Conservation (phyloP, 768 basidiomycete genomes). For the Rhizopogon vulgaris region DNA sequence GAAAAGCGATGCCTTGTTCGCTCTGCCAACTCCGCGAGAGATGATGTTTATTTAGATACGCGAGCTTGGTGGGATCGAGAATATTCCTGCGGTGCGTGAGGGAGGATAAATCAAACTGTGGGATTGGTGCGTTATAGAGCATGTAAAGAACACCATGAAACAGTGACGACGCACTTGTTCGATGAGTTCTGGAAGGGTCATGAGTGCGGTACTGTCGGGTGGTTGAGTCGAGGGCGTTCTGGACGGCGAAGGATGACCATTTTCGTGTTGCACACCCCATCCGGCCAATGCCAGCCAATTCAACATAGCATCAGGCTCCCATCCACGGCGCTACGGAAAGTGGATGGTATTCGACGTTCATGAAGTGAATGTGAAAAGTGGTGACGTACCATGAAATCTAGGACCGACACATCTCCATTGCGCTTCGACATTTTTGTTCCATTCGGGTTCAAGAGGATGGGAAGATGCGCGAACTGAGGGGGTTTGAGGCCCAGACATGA, state of each 20-base stretch:
- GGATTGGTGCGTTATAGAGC: not conserved
- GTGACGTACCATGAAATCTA: constrained; percentile 72
- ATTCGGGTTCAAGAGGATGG: constrained; percentile 83
- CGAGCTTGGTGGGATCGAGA: constrained; percentile 74
- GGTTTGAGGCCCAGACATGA: constrained; percentile 61
- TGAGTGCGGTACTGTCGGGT: constrained; percentile 60
- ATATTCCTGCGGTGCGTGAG: constrained; percentile 82
- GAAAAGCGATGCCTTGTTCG: constrained; percentile 41
- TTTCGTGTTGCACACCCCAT: constrained; percentile 63
- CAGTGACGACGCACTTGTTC: constrained; percentile 37
- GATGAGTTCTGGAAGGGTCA: constrained; percentile 62
- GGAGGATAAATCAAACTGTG: constrained; percentile 67
- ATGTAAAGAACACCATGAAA: constrained; percentile 1
- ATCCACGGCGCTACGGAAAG: constrained; percentile 61
- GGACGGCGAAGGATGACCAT: constrained; percentile 15
- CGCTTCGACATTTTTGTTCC: constrained; percentile 95
- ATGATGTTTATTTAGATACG: constrained; percentile 86
- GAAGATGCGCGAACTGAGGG: constrained; percentile 88
- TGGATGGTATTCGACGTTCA: not conserved
- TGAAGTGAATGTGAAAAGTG: not conserved
- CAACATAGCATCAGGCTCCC: constrained; percentile 83
- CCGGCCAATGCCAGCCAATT: constrained; percentile 96
- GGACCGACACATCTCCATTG: constrained; percentile 81
- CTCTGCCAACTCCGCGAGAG: constrained; percentile 51
- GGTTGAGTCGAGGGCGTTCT: constrained; percentile 29